A percentile compares a stretch with the other conserved stretches of the same genome.
phyloP scores from a whole-genome alignment of 345 rosid species.

The Atalantia buxifolia region DNA sequence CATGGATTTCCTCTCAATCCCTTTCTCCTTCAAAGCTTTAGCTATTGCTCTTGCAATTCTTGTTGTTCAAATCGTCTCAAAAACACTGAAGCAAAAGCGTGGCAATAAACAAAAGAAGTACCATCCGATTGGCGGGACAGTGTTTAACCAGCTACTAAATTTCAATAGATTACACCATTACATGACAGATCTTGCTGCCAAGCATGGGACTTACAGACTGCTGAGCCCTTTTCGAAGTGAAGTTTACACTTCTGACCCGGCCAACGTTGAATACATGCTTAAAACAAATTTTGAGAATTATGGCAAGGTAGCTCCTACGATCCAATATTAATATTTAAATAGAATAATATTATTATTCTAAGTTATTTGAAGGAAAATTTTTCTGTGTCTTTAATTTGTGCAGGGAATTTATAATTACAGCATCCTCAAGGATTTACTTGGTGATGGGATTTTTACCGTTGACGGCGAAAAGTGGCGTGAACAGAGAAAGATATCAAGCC shows the following conservation, averaged over 20 bases:
- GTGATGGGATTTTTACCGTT: constrained; percentile 47
- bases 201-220: constrained; percentile 46
- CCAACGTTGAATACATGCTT: constrained; percentile 46
- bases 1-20: constrained; percentile 16
- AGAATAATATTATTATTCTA: too few relatives aligned
- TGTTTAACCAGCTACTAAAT: constrained; percentile 48
- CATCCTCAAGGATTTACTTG: constrained; percentile 40
- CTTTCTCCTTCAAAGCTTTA: constrained; percentile 13
- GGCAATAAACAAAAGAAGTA: constrained; percentile 25
- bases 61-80: neutral
- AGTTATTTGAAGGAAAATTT: too few relatives aligned
- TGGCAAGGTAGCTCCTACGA: constrained; percentile 35
- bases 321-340: neutral
- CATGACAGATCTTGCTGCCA: constrained; percentile 46
- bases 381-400: too few relatives aligned
- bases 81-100: neutral
- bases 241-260: constrained; percentile 46
- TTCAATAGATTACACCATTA: constrained; percentile 49
- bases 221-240: constrained; percentile 42
- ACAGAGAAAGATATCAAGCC: constrained; percentile 47
- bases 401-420: constrained; percentile 33
- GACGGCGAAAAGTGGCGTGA: constrained; percentile 54
- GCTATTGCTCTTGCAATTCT: constrained; percentile 14
- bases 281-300: constrained; percentile 46
- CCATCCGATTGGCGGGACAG: constrained; percentile 56